phyloP scores from a whole-genome alignment of 208 protist genomes.

The Trypanosoma melophagium region DNA sequence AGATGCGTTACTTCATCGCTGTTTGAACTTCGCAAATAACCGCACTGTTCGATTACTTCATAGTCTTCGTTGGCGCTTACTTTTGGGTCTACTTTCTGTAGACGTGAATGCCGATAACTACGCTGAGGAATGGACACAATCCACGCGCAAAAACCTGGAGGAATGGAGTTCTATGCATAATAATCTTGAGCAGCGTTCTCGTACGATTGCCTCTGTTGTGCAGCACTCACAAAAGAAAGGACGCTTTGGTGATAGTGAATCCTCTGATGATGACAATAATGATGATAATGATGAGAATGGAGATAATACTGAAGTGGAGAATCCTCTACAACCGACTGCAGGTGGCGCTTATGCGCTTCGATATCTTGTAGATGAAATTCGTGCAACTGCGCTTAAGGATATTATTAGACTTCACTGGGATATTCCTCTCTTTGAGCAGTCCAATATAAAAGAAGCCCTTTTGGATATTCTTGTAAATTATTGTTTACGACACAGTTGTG shows the following conservation, averaged over 20 bases:
- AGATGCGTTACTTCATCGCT: conserved; percentile 18
- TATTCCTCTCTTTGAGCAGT: conserved; percentile 39
- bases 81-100: conserved; percentile 28
- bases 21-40: conserved; percentile 22
- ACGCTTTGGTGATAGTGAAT: conserved; percentile 22
- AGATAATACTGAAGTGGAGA: conserved; percentile 27
- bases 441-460: conserved; percentile 36
- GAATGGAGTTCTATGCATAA: conserved; percentile 20
- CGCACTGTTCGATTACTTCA: conserved; percentile 18
- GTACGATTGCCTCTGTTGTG: not conserved
- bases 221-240: conserved; percentile 4
- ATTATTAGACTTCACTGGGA: conserved; percentile 73
- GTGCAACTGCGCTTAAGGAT: conserved; percentile 52
- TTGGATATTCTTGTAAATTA: conserved; percentile 61
- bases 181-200: conserved; percentile 6
- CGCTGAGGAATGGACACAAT: conserved; percentile 13
- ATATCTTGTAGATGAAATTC: conserved; percentile 43
- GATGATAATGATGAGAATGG: conserved; percentile 20
- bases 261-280: conserved; percentile 30
- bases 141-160: conserved; percentile 1
- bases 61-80: conserved; percentile 28
- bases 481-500: conserved; percentile 44
- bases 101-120: conserved; percentile 10
- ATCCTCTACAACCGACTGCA: conserved; percentile 52
- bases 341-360: conserved; percentile 66